These are phyloP conservation scores for Penicillium nucicola DNA, from an alignment of 495 filamentous ascomycete genomes.

Conservation along the genomic window DNA sequence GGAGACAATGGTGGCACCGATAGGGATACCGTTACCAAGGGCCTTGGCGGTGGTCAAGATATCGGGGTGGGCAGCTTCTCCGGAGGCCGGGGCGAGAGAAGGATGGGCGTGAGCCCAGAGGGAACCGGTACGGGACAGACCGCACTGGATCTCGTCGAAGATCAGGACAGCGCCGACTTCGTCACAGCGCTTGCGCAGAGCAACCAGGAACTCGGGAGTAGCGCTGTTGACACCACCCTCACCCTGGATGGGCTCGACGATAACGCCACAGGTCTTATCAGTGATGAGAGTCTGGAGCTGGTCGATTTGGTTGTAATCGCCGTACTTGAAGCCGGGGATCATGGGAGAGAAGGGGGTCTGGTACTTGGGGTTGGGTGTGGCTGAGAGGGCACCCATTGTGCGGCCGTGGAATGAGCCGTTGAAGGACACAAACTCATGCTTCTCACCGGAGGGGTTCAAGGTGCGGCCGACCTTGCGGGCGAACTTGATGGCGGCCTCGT, in stretches of 20 bases:
- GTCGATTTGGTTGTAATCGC: slow-evolving; percentile 76
- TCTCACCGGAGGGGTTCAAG: slow-evolving; percentile 63
- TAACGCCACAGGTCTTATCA: slow-evolving; percentile 85
- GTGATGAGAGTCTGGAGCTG: slow-evolving; percentile 70
- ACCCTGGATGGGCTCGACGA: slow-evolving; percentile 96
- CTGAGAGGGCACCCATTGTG: slow-evolving; percentile 87
- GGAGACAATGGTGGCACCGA: slow-evolving; percentile 83
- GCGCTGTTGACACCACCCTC: slow-evolving; percentile 91
- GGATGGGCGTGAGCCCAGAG: slow-evolving; percentile 89
- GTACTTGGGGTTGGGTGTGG: slow-evolving; percentile 98
- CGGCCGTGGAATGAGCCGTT: slow-evolving; percentile 90
- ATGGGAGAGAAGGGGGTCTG: slow-evolving; percentile 93
- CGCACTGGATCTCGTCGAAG: slow-evolving; percentile 97
- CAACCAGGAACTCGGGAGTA: slow-evolving; percentile 72
- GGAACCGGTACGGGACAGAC: slow-evolving; percentile 76
- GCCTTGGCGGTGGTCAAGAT: slow-evolving; percentile 94
- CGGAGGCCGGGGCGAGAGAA: slow-evolving; percentile 32
- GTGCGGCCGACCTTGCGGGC: slow-evolving; percentile 83
- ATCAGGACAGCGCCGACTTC: slow-evolving; percentile 86
- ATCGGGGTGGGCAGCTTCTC: slow-evolving; percentile 79
- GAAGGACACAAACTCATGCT: slow-evolving; percentile 87
- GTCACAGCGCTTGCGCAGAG: slow-evolving; percentile 74
- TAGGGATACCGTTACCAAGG: slow-evolving; percentile 92
- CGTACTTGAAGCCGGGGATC: slow-evolving; percentile 89
- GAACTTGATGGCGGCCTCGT: slow-evolving; percentile 97